These are phyloP conservation scores for Paradendryphiella salina DNA, from an alignment of 2,329 filamentous ascomycete genomes.

Conservation along the genomic window DNA sequence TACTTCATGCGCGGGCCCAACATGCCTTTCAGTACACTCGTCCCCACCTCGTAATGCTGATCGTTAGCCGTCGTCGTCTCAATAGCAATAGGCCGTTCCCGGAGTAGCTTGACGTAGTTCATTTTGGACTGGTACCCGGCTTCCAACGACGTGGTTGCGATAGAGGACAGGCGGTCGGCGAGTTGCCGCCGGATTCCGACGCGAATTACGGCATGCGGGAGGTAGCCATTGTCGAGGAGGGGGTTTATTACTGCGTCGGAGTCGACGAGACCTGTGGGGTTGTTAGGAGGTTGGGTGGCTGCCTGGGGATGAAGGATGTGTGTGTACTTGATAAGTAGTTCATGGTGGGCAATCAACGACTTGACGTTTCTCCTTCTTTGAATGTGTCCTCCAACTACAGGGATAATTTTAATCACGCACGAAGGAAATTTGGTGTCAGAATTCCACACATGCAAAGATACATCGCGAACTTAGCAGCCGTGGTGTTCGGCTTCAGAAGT, in stretches of 20 bases:
- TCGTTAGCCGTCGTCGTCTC: slow-evolving; percentile 67
- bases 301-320: background rate
- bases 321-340: slow-evolving; percentile 39
- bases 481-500: slow-evolving; percentile 24
- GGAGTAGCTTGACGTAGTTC: slow-evolving; percentile 63
- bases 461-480: slow-evolving; percentile 18
- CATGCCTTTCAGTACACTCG: slow-evolving; percentile 63
- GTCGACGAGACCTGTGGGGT: slow-evolving; percentile 28
- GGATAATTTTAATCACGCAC: no score
- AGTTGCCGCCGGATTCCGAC: slow-evolving; percentile 69
- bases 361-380: no score
- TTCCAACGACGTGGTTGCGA: slow-evolving; percentile 58
- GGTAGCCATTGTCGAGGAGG: slow-evolving; percentile 66
- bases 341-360: slow-evolving; percentile 23
- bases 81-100: slow-evolving; percentile 67
- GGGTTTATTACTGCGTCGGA: slow-evolving; percentile 36
- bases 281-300: background rate
- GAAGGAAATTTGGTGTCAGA: background rate
- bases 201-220: slow-evolving; percentile 66
- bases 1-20: slow-evolving; percentile 75
- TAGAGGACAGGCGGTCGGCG: slow-evolving; percentile 60
- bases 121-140: slow-evolving; percentile 64
- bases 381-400: no score
- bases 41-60: slow-evolving; percentile 74
- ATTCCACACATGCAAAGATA: background rate